Conservation (phyloP, 1,284 basidiomycete genomes). For the Caloboletus inedulis region DNA sequence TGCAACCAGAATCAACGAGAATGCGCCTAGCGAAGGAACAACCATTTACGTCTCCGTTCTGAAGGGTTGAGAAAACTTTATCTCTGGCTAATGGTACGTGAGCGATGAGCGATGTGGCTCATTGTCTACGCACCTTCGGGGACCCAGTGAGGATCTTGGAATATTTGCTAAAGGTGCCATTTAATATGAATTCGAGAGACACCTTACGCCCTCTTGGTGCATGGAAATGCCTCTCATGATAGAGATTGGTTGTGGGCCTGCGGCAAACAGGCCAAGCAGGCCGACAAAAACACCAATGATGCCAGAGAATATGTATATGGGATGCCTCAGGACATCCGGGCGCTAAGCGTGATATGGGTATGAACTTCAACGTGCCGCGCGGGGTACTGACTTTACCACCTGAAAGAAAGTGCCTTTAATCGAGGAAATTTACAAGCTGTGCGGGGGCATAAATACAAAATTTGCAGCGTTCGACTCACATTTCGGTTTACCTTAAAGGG, state of each 20-base stretch:
- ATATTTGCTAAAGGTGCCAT: constrained; percentile 72
- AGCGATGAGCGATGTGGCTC: constrained; percentile 1
- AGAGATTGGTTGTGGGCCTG: constrained; percentile 52
- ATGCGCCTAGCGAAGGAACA: not conserved
- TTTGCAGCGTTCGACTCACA: too few relatives aligned
- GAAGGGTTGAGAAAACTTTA: constrained; percentile 76
- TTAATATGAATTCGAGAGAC: constrained; percentile 86
- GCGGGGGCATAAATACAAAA: too few relatives aligned
- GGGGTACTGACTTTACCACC: constrained; percentile 33
- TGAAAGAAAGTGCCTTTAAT: too few relatives aligned
- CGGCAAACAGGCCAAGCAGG: constrained; percentile 69
- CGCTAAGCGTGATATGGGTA: constrained; percentile 31
- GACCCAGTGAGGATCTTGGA: constrained; percentile 70
- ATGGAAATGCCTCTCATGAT: constrained; percentile 52
- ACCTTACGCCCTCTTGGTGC: constrained; percentile 61
- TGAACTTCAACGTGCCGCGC: constrained; percentile 2
- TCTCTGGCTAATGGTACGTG: constrained; percentile 67
- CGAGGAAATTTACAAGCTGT: too few relatives aligned
- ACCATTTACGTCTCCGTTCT: constrained; percentile 58
- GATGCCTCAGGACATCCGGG: constrained; percentile 48
- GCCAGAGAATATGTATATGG: constrained; percentile 50
- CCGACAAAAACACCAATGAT: constrained; percentile 53
- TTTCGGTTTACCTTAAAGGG: too few relatives aligned
- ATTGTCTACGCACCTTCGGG: constrained; percentile 65
- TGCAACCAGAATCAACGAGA: constrained; percentile 28